Base-by-base conservation (phyloP, 306 rosid species). In the Malus orientalis region DNA sequence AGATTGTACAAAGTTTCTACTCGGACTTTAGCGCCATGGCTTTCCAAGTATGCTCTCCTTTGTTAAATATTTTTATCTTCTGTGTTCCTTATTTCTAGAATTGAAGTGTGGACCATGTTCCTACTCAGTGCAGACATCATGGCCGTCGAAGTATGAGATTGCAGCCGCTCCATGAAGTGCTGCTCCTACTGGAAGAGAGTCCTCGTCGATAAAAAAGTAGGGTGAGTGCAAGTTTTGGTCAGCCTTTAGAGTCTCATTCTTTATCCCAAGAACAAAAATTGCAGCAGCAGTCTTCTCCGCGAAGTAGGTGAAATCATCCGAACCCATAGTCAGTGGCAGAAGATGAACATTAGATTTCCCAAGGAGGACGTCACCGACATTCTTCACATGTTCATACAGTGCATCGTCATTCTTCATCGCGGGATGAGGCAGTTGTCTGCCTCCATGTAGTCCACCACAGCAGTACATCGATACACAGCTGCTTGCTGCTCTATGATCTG, bases 251-350 rank as follows among this genome's bases (percentile, higher is more conserved):
- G 79, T 77, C 42, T 80, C 81, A 47, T 88, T 86, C 67, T 70
- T 20, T 60, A 55, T 66, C 44, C 92, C 90, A 25, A 86, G 61
- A 30, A 61, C 71, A 42, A 78, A 84, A 12, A 74, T 57, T 10
- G 84, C 79, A 45, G 86, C 85, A 42, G 87, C 77, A 38, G 76
- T 73, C 73, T 74, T 84, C 53, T 88, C 78, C 9, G 87, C 69
- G 78, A 77, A 84, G 76, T 84, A 84, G 70, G 90, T 80, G 67
- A 88, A 86, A 61, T 88, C 90, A 67, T 88, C 92, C 1, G 88
- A 78, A 73, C 80, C 88, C 90, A 86, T 76, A 44, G 54, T 78
- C 81, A 70, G 10, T 2, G 88, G 83, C 42, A 81, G 40, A 53
- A 84, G 74, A 49, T 76, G 75, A 73, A 88, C 87, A 23, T 84